A percentile compares a stretch with the other conserved stretches of the same genome.
Conservation (phyloP, 495 filamentous ascomycete genomes). For the Usnea hakonensis region DNA sequence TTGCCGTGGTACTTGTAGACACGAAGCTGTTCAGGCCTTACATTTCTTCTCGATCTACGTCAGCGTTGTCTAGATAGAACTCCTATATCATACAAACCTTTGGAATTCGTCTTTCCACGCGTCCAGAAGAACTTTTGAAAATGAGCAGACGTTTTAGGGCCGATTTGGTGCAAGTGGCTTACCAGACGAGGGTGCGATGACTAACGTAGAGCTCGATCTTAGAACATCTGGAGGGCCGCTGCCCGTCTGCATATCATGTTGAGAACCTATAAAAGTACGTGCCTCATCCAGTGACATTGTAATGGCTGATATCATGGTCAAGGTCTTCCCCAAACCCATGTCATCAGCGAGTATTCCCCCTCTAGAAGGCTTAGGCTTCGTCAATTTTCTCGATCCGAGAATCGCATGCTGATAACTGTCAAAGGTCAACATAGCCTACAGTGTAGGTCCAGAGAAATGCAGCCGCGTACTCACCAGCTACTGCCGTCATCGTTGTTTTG, state of each 20-base stretch:
- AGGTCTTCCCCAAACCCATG: conserved; percentile 27
- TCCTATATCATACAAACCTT: background rate
- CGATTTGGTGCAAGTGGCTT: background rate
- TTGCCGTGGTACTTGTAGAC: background rate
- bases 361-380: background rate
- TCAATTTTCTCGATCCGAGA: background rate
- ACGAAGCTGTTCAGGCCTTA: background rate
- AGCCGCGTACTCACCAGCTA: background rate
- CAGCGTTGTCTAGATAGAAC: background rate
- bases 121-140: background rate
- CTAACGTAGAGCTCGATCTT: background rate
- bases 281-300: background rate
- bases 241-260: background rate
- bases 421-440: background rate
- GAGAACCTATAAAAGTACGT: background rate
- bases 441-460: background rate
- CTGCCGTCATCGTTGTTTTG: background rate
- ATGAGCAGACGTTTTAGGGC: background rate
- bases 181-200: background rate
- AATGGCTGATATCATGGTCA: conserved; percentile 22
- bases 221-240: background rate
- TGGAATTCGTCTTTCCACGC: background rate
- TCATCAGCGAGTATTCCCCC: conserved; percentile 25
- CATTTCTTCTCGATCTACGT: background rate
- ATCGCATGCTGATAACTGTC: background rate